A percentile compares a stretch with the other conserved stretches of the same genome.
These are phyloP conservation scores for Phaffomyces antillensis DNA, from an alignment of 805 yeast species.

Conservation along the genomic window DNA sequence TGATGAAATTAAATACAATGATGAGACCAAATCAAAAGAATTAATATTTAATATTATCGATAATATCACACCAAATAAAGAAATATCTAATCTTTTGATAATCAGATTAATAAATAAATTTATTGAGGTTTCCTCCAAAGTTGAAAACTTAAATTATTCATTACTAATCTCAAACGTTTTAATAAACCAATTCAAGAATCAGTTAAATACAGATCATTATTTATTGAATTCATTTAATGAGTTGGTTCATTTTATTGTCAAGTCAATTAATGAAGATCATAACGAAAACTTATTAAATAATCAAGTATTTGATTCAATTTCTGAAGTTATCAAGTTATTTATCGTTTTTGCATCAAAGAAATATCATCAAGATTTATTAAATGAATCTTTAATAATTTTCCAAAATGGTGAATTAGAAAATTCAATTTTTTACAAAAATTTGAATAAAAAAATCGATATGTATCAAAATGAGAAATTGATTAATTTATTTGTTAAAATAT, in stretches of 20 bases:
- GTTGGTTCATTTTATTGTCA: slow-evolving; percentile 7
- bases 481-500: slow-evolving; percentile 34
- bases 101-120: slow-evolving; percentile 31
- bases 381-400: slow-evolving; percentile 33
- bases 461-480: slow-evolving; percentile 28
- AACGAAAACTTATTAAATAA: slow-evolving; percentile 3
- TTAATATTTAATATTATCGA: slow-evolving; percentile 20
- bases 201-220: slow-evolving; percentile 18
- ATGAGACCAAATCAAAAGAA: slow-evolving; percentile 20
- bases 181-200: slow-evolving; percentile 17
- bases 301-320: slow-evolving; percentile 19
- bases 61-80: slow-evolving; percentile 25
- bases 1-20: slow-evolving; percentile 21
- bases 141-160: slow-evolving; percentile 11
- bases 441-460: slow-evolving; percentile 13
- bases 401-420: slow-evolving; percentile 16
- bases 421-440: slow-evolving; percentile 9
- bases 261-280: neutral
- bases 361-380: slow-evolving; percentile 39
- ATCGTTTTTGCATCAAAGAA: slow-evolving; percentile 24
- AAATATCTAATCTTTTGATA: slow-evolving; percentile 31
- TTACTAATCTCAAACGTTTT: slow-evolving; percentile 15
- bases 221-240: slow-evolving; percentile 12
- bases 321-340: slow-evolving; percentile 29
- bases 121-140: slow-evolving; percentile 10